phyloP scores from a whole-genome alignment of 1,284 basidiomycete species.

The Sporisorium exsertum region DNA sequence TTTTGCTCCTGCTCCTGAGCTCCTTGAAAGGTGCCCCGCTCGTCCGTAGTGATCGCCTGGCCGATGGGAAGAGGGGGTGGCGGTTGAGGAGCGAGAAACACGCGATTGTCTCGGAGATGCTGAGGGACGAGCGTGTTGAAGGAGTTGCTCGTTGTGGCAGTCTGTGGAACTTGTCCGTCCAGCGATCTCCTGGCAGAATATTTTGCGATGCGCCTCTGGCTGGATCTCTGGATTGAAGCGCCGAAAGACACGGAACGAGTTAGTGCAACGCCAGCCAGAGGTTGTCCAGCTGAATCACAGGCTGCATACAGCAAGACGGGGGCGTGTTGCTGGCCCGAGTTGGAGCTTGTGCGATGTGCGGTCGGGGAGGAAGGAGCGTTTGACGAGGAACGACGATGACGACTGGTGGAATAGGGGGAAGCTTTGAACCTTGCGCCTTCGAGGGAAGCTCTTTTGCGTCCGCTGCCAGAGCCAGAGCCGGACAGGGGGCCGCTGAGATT shows the following conservation, averaged over 20 bases:
- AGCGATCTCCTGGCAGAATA: constrained; percentile 16
- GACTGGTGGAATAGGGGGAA: constrained; percentile 21
- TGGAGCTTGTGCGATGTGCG: not conserved
- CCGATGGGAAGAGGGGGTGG: constrained; percentile 35
- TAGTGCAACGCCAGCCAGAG: not conserved
- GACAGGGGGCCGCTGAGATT: constrained; percentile 30
- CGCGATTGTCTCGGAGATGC: constrained; percentile 16
- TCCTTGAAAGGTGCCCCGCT: not conserved
- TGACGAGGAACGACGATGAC: constrained; percentile 32
- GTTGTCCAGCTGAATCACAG: not conserved
- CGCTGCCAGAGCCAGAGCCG: constrained; percentile 41
- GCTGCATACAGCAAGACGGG: constrained; percentile 8
- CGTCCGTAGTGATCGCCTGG: constrained; percentile 31
- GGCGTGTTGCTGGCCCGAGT: not conserved
- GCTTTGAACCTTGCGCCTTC: constrained; percentile 27
- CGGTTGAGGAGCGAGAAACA: constrained; percentile 15
- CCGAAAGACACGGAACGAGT: constrained; percentile 15
- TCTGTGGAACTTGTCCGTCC: constrained; percentile 6
- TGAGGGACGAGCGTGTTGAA: constrained; percentile 37
- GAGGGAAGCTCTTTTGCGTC: constrained; percentile 32
- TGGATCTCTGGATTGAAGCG: not conserved
- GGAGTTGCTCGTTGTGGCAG: not conserved
- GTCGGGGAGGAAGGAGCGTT: constrained; percentile 12
- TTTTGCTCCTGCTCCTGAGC: not conserved
- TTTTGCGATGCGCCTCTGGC: not conserved